phyloP scores from a whole-genome alignment of 148 eudicot genomes.

The Rhododendron griersonianum region DNA sequence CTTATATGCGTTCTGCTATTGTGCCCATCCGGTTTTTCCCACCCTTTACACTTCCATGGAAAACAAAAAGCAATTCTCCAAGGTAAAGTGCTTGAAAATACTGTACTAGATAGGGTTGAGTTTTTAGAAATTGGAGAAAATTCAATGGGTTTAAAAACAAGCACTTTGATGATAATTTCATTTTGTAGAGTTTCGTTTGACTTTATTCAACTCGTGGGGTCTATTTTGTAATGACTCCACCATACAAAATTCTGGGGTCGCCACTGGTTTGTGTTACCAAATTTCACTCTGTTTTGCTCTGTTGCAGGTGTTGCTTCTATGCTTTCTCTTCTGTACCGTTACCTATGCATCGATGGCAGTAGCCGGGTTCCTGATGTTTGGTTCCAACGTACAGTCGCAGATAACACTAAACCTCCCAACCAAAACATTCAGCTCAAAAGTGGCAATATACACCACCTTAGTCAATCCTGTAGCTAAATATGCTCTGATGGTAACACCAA shows the following conservation, averaged over 20 bases:
- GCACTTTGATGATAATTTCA: background rate
- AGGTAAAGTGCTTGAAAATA: slow-evolving; percentile 23
- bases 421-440: slow-evolving; percentile 28
- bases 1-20: slow-evolving; percentile 45
- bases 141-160: background rate
- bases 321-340: slow-evolving; percentile 42
- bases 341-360: slow-evolving; percentile 47
- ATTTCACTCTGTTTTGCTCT: background rate
- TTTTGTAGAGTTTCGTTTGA: background rate
- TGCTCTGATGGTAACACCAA: slow-evolving; percentile 49
- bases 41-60: slow-evolving; percentile 45
- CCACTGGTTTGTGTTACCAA: background rate
- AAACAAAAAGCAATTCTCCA: slow-evolving; percentile 35
- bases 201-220: background rate
- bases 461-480: slow-evolving; percentile 50
- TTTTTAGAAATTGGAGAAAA: background rate
- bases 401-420: slow-evolving; percentile 48
- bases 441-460: slow-evolving; percentile 50
- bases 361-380: slow-evolving; percentile 48
- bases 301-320: slow-evolving; percentile 40
- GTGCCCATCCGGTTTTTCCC: slow-evolving; percentile 60
- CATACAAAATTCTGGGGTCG: background rate
- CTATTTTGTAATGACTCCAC: background rate
- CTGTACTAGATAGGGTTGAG: background rate
- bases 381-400: slow-evolving; percentile 37